Conservation (phyloP, 352 stramenopile species). For the Pythium periplocum region DNA sequence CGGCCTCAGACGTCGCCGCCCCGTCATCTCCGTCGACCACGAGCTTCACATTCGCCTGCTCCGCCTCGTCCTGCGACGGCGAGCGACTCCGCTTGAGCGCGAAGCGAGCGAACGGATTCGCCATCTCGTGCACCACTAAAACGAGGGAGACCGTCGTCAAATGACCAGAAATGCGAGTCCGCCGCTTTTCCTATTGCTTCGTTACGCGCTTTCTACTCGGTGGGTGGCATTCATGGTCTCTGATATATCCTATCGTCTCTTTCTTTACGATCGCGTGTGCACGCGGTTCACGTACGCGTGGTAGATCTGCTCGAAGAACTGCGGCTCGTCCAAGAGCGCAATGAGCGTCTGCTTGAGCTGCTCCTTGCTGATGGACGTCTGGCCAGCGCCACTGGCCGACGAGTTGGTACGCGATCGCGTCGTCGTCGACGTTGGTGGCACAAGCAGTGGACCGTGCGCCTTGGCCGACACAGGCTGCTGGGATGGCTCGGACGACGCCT, state of each 20-base stretch:
- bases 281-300: conserved; percentile 75
- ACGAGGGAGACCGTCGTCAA: too few species aligned
- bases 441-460: conserved; percentile 8
- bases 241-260: too few species aligned
- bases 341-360: conserved; percentile 85
- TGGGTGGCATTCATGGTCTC: too few species aligned
- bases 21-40: not conserved
- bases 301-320: conserved; percentile 88
- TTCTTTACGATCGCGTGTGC: conserved; percentile 19
- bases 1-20: not conserved
- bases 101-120: conserved; percentile 51
- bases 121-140: too few species aligned
- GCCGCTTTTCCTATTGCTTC: too few species aligned
- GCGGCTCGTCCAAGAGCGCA: conserved; percentile 64
- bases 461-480: too few species aligned
- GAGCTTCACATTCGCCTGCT: not conserved
- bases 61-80: too few species aligned
- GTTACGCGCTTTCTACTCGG: too few species aligned
- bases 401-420: conserved; percentile 14
- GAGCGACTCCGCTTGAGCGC: conserved; percentile 18
- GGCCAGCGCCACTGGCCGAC: conserved; percentile 5
- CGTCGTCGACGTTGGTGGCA: conserved; percentile 7
- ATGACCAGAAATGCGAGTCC: too few species aligned
- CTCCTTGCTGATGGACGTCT: conserved; percentile 65
- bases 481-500: conserved; percentile 4